Percentiles rank a stretch among this genome's conserved stretches.
These are phyloP conservation scores for Rubia tinctorum DNA, from an alignment of 305 asterid species.

Conservation along the genomic window DNA sequence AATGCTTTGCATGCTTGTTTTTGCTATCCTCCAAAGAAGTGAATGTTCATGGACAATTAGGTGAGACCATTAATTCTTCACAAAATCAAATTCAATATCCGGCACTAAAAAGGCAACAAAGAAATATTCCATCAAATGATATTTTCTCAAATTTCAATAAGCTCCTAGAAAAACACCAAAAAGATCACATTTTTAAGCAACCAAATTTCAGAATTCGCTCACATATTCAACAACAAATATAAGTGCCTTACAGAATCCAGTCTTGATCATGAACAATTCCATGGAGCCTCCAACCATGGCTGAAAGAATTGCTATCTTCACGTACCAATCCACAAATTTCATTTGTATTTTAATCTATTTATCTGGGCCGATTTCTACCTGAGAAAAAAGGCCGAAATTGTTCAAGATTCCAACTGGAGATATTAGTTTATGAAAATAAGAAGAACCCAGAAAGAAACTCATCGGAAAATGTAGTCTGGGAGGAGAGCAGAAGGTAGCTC, in stretches of 20 bases:
- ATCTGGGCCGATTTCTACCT: neutral
- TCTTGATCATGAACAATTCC: slow-evolving; percentile 94
- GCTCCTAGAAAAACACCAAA: neutral
- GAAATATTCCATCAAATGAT: neutral
- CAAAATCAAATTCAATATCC: neutral
- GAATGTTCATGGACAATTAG: too few species aligned
- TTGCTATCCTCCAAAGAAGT: too few species aligned
- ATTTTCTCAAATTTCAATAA: neutral
- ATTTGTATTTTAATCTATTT: slow-evolving; percentile 20
- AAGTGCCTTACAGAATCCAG: slow-evolving; percentile 75
- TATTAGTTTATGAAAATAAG: neutral
- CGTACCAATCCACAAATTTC: slow-evolving; percentile 85
- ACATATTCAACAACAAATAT: neutral
- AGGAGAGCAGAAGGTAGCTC: neutral
- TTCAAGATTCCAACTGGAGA: slow-evolving; percentile 12
- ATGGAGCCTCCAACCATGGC: slow-evolving; percentile 83
- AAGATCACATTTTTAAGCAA: slow-evolving; percentile 8
- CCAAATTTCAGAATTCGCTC: neutral
- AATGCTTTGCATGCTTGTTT: too few species aligned
- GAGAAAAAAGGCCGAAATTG: neutral
- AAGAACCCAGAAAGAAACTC: neutral
- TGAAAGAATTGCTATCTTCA: slow-evolving; percentile 64
- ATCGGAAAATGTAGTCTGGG: neutral
- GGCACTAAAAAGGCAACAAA: neutral
- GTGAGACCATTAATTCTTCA: too few species aligned